Base-by-base conservation (phyloP, 805 yeast genomes). In the Suhomyces faveliae region DNA sequence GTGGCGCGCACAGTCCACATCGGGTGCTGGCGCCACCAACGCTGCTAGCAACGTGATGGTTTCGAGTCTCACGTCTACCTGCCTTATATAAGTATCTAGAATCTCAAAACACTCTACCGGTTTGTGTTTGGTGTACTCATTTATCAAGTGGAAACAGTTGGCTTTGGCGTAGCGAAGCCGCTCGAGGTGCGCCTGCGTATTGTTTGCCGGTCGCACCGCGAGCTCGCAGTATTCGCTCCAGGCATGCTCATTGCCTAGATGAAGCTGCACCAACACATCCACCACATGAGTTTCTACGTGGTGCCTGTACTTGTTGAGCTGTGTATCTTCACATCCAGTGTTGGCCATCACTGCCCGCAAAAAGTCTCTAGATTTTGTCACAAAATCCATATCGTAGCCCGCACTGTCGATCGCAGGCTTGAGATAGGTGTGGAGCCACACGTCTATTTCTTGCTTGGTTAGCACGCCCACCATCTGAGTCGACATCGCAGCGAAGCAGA, bases 331-430 rank as follows among this genome's bases (percentile, higher is more conserved):
- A 3, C 64, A 53, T 3, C 54, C 39, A 25, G 40, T 35, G 5
- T 45, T 35, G 11, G 52, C 49, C 8, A 62, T 49, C 8, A 67
- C 42, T 2, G 57, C 55, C 15, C 35, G 37, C 4, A 73, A 55
- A 21, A 72, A 63, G 9, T 52, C 55, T 41, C 72, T 51, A 9
- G 70, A 46, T 41, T 64, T 63, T 9, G 53, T 54, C 9, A 73
- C 72, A 49, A 77, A 66, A 6, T 56, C 57, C n/a, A 70, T 54
- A 46, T 70, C 73, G 45, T 64, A 67, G 2, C 87, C 84, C 0
- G 85, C 83, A 29, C 85, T 79, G 54, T 83, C 84, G 3, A 82
- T 65, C 0, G 85, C 82, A 0, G 80, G 78, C 10, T 66, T 66
- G 10, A 74, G 56, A 49, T 80, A 75, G 29, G 75, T 67, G 23